Percentiles rank a stretch among this genome's conserved stretches.
Conservation (phyloP, 2,329 filamentous ascomycete species). For the Mycosphaerelloides madeirae region DNA sequence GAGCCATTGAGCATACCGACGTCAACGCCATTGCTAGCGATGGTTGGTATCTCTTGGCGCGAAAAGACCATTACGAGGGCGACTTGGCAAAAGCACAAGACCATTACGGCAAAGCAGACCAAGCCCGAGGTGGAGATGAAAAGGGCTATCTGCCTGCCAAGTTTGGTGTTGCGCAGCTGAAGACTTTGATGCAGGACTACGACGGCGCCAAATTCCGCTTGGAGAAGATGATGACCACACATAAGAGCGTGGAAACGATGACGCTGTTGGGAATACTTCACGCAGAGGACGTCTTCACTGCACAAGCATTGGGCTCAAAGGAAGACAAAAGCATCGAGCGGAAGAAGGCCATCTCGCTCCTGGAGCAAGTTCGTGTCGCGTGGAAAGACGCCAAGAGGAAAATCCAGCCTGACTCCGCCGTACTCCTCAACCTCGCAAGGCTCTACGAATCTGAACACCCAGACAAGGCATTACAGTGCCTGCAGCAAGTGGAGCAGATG, state of each 20-base stretch:
- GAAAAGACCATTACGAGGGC: constrained; percentile 81
- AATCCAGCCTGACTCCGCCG: constrained; percentile 72
- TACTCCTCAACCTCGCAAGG: constrained; percentile 84
- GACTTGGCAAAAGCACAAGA: constrained; percentile 72
- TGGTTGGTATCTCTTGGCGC: constrained; percentile 90
- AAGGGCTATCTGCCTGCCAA: constrained; percentile 90
- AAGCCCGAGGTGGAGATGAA: constrained; percentile 86
- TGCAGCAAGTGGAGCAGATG: constrained; percentile 86
- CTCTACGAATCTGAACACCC: constrained; percentile 82
- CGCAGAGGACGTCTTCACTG: constrained; percentile 87
- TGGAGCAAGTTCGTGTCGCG: constrained; percentile 77
- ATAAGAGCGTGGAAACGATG: constrained; percentile 82
- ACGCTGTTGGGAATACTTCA: constrained; percentile 85
- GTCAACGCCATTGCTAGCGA: constrained; percentile 96
- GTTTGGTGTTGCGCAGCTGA: constrained; percentile 86
- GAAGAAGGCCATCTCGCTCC: constrained; percentile 77
- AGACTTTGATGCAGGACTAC: constrained; percentile 75
- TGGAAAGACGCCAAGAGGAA: constrained; percentile 95
- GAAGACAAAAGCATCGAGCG: constrained; percentile 83
- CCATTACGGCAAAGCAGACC: constrained; percentile 85
- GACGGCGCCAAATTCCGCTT: constrained; percentile 89
- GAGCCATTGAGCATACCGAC: constrained; percentile 92
- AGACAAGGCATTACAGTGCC: constrained; percentile 85
- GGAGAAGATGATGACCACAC: constrained; percentile 71
- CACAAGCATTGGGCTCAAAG: constrained; percentile 64